Percentiles rank a stretch among this genome's conserved stretches.
Evolutionary conservation across 306 rosid species (phyloP).

Genomic region (Inga oerstediana): DNA sequence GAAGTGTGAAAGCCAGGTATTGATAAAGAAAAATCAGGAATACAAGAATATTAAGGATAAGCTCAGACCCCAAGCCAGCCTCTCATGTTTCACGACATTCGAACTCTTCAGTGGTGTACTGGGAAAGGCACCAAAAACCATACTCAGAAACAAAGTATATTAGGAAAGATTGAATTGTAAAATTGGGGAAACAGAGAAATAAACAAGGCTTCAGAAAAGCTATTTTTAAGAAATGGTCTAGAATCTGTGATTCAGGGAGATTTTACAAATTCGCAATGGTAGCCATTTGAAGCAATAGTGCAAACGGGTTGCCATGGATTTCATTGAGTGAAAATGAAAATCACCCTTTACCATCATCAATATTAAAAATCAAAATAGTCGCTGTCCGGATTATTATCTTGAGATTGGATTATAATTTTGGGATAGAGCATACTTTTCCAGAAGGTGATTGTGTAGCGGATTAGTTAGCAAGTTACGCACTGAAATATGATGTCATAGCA

Average conservation of each 20-base stretch:
- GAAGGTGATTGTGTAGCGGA: slow-evolving; percentile 1
- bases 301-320: not conserved
- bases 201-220: not conserved
- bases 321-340: not conserved
- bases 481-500: not conserved
- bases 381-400: not conserved
- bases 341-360: not conserved
- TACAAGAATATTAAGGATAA: not conserved
- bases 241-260: not conserved
- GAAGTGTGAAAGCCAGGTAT: not conserved
- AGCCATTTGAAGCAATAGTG: not conserved
- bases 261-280: not conserved
- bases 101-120: not conserved
- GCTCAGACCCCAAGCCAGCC: not conserved
- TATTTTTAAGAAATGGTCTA: not conserved
- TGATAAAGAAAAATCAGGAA: not conserved
- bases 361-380: not conserved
- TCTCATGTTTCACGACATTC: not conserved
- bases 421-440: not conserved
- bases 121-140: not conserved
- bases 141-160: not conserved
- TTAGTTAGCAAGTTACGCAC: slow-evolving; percentile 1
- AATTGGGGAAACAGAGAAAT: not conserved
- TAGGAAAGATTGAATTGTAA: not conserved
- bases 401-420: not conserved